Evolutionary conservation across 2,329 filamentous ascomycete genomes (phyloP), one percentile per base, ranked within the genome.

Genomic region (Uncinocarpus reesii): DNA sequence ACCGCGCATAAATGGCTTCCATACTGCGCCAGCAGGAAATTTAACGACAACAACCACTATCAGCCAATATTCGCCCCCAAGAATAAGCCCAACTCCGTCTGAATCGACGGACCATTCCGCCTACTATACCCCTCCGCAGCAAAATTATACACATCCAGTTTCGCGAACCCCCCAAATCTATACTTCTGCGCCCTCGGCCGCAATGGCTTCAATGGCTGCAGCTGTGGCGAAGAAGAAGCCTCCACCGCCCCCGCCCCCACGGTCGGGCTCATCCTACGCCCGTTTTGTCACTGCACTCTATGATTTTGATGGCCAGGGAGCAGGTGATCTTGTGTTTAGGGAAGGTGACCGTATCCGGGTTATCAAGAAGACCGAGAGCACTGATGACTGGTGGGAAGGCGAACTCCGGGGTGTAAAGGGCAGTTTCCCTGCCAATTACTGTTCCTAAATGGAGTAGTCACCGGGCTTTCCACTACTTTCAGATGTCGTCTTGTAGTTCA

Each of bases 361-460:
- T 2, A 60, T 88, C 26, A 85, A 85, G 69, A 86, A 83, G 69
- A 92, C 86, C 2, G 76, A 79, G 5, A 87, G 81, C 52, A 82
- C 79, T 18, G 83, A 92, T 65, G 86, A 92, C 61, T 93, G 86
- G 86, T 93, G 86, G 86, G 78, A 86, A 53, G 86, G 86, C 10
- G 85, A 92, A 64, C 54, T 89, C 11, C 71, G 72, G 34, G 86
- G 86, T 0, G 63, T 71, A 21, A 76, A 73, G 60, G 86, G 86
- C 2, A 80, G 72, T 55, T 93, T 93, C 61, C 86, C 86, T 1
- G 86, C 86, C 5, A 93, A 93, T 65, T 93, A 93, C 66, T 86
- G 83, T 60, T 75, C 75, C 57, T 63, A 43, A 57, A 37, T 38
- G 43, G 24, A 29, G 26, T 6, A 29, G 7, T 29, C 26, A 11